Base-by-base conservation (phyloP, 352 stramenopile species). In the Phytophthora multivora region DNA sequence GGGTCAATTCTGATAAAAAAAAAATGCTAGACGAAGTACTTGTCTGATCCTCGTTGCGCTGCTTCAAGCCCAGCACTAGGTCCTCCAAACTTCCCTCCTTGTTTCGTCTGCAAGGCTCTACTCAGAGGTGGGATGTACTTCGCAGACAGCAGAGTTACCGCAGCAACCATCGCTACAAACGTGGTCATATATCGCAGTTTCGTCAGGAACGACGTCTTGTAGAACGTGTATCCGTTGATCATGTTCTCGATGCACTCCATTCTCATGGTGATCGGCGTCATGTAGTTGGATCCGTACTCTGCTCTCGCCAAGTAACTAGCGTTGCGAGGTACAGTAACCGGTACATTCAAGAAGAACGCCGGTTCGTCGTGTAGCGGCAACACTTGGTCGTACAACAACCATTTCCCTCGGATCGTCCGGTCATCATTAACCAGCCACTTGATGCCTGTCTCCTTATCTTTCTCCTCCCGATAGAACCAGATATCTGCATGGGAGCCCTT, bases 161-260 rank as follows among this genome's bases (percentile, higher is more conserved):
- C 51, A 9, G 64, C 69, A 28, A 66, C 47, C 2, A 83, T 48
- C 2, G 71, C 43, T 25, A 74, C 38, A 1, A 77, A 68, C 9
- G 56, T 70, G 10, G 66, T 43, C 2, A 59, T 66, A 35, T 73
- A 71, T 3, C 63, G 63, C 1, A 57, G 25, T 43, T 63, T 66
- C 13, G 48, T 67, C 10, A 54, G 10, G 33, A 77, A 67, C 18
- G 59, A 45, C 23, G 54, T 65, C 46, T 87, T 88, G 62, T 88
- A 89, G 66, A 92, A 92, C 25, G 77, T 71, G 62, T 90, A 92
- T 12, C 83, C 83, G 30, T 92, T 92, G 36, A 79, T 63, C 23
- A 91, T 63, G 53, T 93, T 93, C 65, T 93, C 84, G 49, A 93
- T 81, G 48, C 84, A 93, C 65, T 93, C 84, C 63, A 93, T 77